These are phyloP conservation scores for Neltuma alba DNA, from an alignment of 306 rosid genomes.

Conservation along the genomic window DNA sequence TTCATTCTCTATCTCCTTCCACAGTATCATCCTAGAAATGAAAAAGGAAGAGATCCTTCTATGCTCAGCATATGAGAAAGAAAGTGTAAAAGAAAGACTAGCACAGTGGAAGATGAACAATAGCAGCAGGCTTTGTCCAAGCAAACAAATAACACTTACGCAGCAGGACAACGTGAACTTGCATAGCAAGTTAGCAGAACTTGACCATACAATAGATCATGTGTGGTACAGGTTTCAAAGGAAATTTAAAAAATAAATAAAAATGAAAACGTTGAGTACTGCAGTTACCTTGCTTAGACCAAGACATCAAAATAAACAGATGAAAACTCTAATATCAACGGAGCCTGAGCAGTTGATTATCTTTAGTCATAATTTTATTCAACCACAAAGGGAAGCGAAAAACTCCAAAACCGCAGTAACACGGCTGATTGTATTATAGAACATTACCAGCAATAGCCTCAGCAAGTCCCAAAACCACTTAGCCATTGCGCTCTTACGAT, in stretches of 20 bases:
- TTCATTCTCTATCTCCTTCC: background rate
- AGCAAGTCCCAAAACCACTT: background rate
- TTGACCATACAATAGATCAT: background rate
- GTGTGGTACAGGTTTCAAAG: background rate
- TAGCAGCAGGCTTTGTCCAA: constrained; percentile 2
- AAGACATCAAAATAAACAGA: background rate
- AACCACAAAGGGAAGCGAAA: background rate
- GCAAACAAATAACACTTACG: background rate
- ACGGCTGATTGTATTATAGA: too few species aligned
- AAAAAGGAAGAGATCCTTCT: background rate
- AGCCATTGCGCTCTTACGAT: background rate
- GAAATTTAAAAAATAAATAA: background rate
- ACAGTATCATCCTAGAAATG: background rate
- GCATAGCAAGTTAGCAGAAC: background rate
- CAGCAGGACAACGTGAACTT: background rate
- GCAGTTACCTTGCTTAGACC: background rate
- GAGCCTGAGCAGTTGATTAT: background rate
- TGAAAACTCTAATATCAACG: background rate
- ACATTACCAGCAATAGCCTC: too few species aligned
- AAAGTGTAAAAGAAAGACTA: constrained; percentile 3
- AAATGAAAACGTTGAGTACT: background rate
- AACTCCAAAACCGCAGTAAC: background rate
- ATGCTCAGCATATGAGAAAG: background rate
- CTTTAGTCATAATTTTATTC: background rate
- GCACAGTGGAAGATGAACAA: background rate